Percentiles rank a stretch among this genome's conserved stretches.
phyloP scores from a whole-genome alignment of 106 monocot species.

The Narthecium ossifragum region DNA sequence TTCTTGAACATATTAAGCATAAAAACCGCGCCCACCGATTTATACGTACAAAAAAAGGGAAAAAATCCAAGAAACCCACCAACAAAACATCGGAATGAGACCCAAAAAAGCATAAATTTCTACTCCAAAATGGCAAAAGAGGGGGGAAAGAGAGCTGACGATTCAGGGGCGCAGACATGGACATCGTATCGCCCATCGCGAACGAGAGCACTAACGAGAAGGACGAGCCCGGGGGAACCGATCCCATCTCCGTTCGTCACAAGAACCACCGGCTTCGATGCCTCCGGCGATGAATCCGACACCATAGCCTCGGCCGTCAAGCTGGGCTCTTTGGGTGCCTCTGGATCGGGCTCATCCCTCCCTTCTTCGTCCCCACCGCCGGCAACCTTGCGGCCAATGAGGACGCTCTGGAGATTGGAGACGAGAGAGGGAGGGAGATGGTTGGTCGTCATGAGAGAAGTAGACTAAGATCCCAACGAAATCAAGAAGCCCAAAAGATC shows the following conservation, averaged over 20 bases:
- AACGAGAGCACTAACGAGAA: constrained; percentile 74
- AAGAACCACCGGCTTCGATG: constrained; percentile 54
- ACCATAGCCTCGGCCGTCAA: constrained; percentile 2
- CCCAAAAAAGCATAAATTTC: background rate
- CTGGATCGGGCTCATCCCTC: constrained; percentile 3
- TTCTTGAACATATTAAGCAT: no score
- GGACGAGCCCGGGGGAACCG: constrained; percentile 56
- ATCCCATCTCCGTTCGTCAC: constrained; percentile 92
- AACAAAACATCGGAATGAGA: background rate
- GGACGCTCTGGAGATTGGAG: constrained; percentile 83
- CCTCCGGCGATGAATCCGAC: background rate
- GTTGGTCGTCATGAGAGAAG: constrained; percentile 11
- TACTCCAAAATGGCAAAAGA: background rate
- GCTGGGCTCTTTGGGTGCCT: constrained; percentile 1
- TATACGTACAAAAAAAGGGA: no score
- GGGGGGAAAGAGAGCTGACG: constrained; percentile 35
- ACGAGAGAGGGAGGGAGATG: constrained; percentile 58
- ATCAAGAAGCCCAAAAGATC: no score
- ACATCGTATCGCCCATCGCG: constrained; percentile 46
- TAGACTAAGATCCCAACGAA: constrained; percentile 21
- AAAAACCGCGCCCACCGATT: no score
- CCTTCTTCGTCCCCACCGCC: constrained; percentile 6
- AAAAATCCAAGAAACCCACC: background rate
- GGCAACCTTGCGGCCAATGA: constrained; percentile 28
- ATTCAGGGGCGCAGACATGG: constrained; percentile 83